These are phyloP conservation scores for Candida buenavistaensis DNA, from an alignment of 1,139 yeast genomes.

Conservation along the genomic window DNA sequence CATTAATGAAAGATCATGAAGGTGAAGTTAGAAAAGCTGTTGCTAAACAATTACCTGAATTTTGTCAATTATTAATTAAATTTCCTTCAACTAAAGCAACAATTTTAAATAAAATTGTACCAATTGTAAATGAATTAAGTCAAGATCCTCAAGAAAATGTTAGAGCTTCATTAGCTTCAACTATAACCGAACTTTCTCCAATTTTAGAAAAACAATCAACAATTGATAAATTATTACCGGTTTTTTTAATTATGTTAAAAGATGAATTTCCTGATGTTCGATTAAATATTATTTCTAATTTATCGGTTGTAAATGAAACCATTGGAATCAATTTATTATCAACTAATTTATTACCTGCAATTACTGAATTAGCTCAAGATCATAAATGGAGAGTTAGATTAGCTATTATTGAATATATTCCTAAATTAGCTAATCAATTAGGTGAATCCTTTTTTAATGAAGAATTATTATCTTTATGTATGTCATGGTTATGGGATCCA, in stretches of 20 bases:
- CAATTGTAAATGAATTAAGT: conserved; percentile 79
- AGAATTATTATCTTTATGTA: conserved; percentile 84
- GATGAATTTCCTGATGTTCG: conserved; percentile 98
- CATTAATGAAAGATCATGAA: conserved; percentile 86
- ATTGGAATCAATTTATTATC: conserved; percentile 88
- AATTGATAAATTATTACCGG: conserved; percentile 79
- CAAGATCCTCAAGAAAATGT: conserved; percentile 93
- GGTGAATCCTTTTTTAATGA: conserved; percentile 93
- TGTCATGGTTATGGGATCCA: conserved; percentile 98
- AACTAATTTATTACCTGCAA: conserved; percentile 90
- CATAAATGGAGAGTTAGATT: conserved; percentile 97
- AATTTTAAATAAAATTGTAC: conserved; percentile 71
- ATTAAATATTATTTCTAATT: conserved; percentile 86
- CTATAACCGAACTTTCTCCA: conserved; percentile 85
- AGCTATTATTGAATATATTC: conserved; percentile 96
- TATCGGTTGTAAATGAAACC: conserved; percentile 89
- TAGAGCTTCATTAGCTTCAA: conserved; percentile 87
- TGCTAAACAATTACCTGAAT: conserved; percentile 87
- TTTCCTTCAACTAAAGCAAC: conserved; percentile 47
- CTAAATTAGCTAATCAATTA: conserved; percentile 91
- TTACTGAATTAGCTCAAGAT: conserved; percentile 93
- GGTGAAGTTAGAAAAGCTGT: conserved; percentile 96
- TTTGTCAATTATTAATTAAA: conserved; percentile 55
- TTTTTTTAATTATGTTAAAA: conserved; percentile 88
- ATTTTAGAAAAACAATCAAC: conserved; percentile 83